A percentile compares a stretch with the other conserved stretches of the same genome.
These are phyloP conservation scores for Penicillium sp. DNA, from an alignment of 2,329 filamentous ascomycete species.

Conservation along the genomic window DNA sequence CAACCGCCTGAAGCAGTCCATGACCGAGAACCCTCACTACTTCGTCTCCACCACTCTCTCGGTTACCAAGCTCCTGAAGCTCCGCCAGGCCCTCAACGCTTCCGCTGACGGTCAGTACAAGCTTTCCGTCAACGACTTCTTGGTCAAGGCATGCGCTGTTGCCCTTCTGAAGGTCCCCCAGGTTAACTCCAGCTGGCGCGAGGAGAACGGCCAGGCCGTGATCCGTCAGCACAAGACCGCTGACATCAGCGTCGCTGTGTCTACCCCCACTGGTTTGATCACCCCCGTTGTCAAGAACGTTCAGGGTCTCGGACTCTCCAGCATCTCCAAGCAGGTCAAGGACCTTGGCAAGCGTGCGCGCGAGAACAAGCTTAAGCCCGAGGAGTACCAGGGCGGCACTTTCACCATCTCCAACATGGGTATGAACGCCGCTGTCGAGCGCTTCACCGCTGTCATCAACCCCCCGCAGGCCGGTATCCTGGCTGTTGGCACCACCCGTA, in stretches of 20 bases:
- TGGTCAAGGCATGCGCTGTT: conserved; percentile 87
- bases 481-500: conserved; percentile 86
- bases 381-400: conserved; percentile 97
- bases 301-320: conserved; percentile 73
- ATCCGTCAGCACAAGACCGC: conserved; percentile 91
- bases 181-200: conserved; percentile 88
- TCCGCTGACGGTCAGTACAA: conserved; percentile 89
- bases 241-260: conserved; percentile 90
- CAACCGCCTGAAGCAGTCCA: conserved; percentile 75
- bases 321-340: conserved; percentile 84
- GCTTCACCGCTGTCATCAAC: conserved; percentile 98
- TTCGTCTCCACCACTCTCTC: conserved; percentile 87
- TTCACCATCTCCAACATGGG: conserved; percentile 99
- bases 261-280: conserved; percentile 87
- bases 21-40: conserved; percentile 94
- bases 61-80: conserved; percentile 89
- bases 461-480: conserved; percentile 93
- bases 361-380: conserved; percentile 96
- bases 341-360: conserved; percentile 92
- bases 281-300: conserved; percentile 92
- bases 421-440: conserved; percentile 93
- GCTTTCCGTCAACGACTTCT: conserved; percentile 98
- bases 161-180: conserved; percentile 88
- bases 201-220: conserved; percentile 63
- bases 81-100: conserved; percentile 84